Evolutionary conservation across 2,329 filamentous ascomycete genomes (phyloP).

Genomic region (Raffaelea albimanens): DNA sequence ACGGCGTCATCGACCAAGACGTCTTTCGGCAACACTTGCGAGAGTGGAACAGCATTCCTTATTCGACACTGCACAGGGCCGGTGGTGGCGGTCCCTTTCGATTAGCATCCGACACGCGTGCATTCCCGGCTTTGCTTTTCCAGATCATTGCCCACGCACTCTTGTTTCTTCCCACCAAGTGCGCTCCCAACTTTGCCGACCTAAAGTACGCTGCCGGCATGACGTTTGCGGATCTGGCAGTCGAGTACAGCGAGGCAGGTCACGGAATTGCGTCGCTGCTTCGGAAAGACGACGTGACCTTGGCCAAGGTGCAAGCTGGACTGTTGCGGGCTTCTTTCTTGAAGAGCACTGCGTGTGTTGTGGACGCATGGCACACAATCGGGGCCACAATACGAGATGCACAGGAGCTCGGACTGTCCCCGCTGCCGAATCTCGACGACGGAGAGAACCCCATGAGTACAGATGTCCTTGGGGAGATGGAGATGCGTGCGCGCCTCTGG

Average conservation of each 20-base stretch:
- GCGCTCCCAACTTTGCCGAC: neutral
- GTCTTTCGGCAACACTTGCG: neutral
- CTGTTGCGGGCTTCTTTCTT: neutral
- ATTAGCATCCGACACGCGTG: neutral
- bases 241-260: conserved; percentile 1
- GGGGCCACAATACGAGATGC: neutral
- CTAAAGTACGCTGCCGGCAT: neutral
- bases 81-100: no score
- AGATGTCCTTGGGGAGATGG: neutral
- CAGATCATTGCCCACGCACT: neutral
- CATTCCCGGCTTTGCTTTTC: conserved; percentile 1
- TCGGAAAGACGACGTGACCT: neutral
- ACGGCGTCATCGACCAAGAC: neutral
- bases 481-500: neutral
- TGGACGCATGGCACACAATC: conserved; percentile 1
- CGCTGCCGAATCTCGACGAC: no score
- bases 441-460: no score
- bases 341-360: neutral
- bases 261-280: neutral
- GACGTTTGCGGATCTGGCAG: neutral
- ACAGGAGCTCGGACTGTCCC: neutral
- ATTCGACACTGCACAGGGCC: neutral
- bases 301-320: neutral
- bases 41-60: neutral
- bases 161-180: neutral